Base-by-base conservation (phyloP, 2,329 filamentous ascomycete species). In the Alternaria metachromatica region DNA sequence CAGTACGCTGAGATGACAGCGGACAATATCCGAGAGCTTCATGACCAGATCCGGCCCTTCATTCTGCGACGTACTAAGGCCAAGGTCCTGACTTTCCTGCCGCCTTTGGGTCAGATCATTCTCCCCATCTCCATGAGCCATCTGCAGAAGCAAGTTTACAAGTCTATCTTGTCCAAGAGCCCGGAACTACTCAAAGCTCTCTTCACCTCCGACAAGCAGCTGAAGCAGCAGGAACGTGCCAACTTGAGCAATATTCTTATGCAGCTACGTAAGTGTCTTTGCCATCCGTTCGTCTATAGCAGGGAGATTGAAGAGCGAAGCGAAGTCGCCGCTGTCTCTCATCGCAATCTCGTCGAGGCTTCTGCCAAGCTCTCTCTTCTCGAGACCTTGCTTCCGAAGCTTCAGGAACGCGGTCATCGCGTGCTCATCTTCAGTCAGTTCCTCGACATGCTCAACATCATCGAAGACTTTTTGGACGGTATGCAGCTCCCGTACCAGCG, bases 381-480 rank as follows among this genome's bases (percentile, higher is more conserved):
- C 1, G 89, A 95, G 68, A 81, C 94, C 10, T 92, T 99, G 85
- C 85, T 99, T 3, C 94, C 95, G 0, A 97, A 94, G 78, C 86
- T 99, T 0, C 88, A 90, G 70, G 90, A 93, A 73, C 88, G 91
- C 23, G 95, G 95, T 0, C 94, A 99, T 77, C 88, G 96, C 5
- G 94, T 98, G 1, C 84, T 99, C 20, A 92, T 99, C 33, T 99
- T 99, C 81, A 97, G 94, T 76, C 96, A 99, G 76, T 99, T 98
- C 68, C 84, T 99, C 3, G 88, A 90, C 58, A 94, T 96, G 82
- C 85, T 99, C 3, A 81, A 94, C 72, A 92, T 99, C 44, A 83
- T 97, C 9, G 96, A 99, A 78, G 96, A 99, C 78, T 98, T 98
- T 71, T 82, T 99, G 5, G 86, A 87, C 44, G 91, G 92, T 1